Conservation (phyloP, 75 land plant genomes). For the Picea sitchensis region DNA sequence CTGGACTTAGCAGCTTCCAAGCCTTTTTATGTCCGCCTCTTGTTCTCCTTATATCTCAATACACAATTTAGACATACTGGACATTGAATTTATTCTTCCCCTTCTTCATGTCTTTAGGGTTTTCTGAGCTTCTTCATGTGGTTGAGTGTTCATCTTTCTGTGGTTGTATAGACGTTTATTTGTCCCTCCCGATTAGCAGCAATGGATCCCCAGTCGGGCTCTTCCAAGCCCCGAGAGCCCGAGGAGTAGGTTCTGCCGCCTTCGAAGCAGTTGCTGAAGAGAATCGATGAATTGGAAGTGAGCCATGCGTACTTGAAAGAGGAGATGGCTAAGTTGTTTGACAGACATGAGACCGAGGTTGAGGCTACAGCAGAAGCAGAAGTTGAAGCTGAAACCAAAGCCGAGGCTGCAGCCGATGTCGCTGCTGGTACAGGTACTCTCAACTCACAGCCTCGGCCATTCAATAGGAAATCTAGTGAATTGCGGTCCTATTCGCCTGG, state of each 20-base stretch:
- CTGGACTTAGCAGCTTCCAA: too few species aligned
- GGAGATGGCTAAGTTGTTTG: constrained; percentile 57
- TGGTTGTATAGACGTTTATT: too few species aligned
- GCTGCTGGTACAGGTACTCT: background rate
- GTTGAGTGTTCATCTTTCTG: too few species aligned
- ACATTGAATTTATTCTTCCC: too few species aligned
- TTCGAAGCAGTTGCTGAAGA: constrained; percentile 56
- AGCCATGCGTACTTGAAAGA: constrained; percentile 54
- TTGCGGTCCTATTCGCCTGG: background rate
- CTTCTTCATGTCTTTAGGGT: too few species aligned
- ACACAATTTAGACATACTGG: too few species aligned
- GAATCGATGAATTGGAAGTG: constrained; percentile 59
- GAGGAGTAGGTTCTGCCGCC: constrained; percentile 3
- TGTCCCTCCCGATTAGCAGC: background rate
- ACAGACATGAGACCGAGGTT: background rate
- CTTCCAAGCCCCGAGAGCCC: background rate
- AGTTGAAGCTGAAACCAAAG: background rate
- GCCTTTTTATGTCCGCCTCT: too few species aligned
- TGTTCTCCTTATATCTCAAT: too few species aligned
- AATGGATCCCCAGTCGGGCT: background rate
- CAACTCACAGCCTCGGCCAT: background rate
- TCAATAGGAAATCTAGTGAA: background rate
- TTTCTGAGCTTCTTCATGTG: too few species aligned
- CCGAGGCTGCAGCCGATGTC: too few species aligned
- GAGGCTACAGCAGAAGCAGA: background rate